A percentile compares a stretch with the other conserved stretches of the same genome.
Evolutionary conservation across 345 rosid genomes (phyloP).

Genomic region (Viola odorata): DNA sequence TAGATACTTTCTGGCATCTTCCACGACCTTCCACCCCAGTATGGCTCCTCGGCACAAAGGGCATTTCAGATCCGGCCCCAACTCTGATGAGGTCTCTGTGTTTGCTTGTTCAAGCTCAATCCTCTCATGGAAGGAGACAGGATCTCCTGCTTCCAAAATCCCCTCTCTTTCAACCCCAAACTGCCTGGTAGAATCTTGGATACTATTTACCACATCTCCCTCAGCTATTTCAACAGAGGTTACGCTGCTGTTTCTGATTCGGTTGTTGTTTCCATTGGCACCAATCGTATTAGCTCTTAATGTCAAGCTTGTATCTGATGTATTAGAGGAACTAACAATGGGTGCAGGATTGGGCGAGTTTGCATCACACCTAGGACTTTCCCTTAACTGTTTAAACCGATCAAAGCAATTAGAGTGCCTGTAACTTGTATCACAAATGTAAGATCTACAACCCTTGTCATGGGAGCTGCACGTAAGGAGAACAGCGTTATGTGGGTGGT

Average conservation of each 20-base stretch:
- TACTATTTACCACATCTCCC: conserved; percentile 18
- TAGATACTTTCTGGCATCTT: conserved; percentile 72
- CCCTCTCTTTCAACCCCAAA: conserved; percentile 33
- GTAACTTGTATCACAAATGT: conserved; percentile 63
- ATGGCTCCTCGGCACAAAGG: conserved; percentile 80
- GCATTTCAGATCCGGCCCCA: conserved; percentile 48
- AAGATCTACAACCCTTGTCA: conserved; percentile 57
- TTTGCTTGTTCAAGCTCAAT: conserved; percentile 16
- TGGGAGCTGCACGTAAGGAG: conserved; percentile 53
- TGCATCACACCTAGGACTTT: neutral
- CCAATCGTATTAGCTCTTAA: conserved; percentile 29
- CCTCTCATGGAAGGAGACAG: conserved; percentile 24
- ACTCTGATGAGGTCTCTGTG: conserved; percentile 10
- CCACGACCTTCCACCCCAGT: conserved; percentile 59
- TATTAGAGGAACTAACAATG: conserved; percentile 18
- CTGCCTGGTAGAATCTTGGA: conserved; percentile 22
- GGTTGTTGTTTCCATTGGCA: conserved; percentile 23
- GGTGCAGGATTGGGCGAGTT: conserved; percentile 27
- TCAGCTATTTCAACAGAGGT: conserved; percentile 18
- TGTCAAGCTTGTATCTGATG: conserved; percentile 33
- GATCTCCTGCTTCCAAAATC: conserved; percentile 25
- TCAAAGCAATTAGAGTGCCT: conserved; percentile 70
- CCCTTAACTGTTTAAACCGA: conserved; percentile 24
- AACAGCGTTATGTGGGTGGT: conserved; percentile 70
- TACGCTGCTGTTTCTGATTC: conserved; percentile 20